These are phyloP conservation scores for Syncephalastrum racemosum DNA, from an alignment of 371 early-diverging fungal species.

Conservation along the genomic window DNA sequence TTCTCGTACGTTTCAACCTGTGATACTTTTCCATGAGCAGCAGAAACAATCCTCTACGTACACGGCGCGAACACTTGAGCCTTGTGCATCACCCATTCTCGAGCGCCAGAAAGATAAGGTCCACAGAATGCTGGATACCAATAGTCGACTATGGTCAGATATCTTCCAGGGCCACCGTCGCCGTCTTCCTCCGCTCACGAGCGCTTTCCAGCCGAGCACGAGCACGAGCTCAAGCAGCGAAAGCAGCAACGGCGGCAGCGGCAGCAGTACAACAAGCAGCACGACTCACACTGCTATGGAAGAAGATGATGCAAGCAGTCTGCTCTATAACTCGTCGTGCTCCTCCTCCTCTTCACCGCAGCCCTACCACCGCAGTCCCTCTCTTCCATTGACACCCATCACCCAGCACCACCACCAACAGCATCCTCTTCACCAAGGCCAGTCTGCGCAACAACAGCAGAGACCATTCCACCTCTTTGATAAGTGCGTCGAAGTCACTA, in stretches of 20 bases:
- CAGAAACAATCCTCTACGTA: conserved; percentile 3
- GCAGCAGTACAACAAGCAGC: background rate
- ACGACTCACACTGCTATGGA: background rate
- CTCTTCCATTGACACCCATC: conserved; percentile 13
- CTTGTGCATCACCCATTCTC: conserved; percentile 10
- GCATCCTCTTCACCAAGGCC: background rate
- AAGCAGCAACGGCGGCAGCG: background rate
- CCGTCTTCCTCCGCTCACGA: background rate
- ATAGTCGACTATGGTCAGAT: conserved; percentile 17
- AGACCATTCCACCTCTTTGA: too few species aligned
- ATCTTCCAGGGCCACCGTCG: background rate
- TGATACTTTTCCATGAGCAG: conserved; percentile 22
- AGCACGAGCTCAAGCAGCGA: background rate
- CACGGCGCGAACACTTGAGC: conserved; percentile 1
- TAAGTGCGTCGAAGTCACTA: too few species aligned
- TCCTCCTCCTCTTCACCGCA: conserved; percentile 6
- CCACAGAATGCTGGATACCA: conserved; percentile 19
- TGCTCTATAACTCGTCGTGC: conserved; percentile 2
- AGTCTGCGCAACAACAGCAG: background rate
- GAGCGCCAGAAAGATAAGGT: conserved; percentile 12
- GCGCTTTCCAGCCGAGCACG: background rate
- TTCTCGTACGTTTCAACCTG: conserved; percentile 20
- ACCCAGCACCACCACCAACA: conserved; percentile 4
- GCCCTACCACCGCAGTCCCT: conserved; percentile 8
- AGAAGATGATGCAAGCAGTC: too few species aligned